Evolutionary conservation across 345 rosid species (phyloP).

Genomic region (Punica granatum): DNA sequence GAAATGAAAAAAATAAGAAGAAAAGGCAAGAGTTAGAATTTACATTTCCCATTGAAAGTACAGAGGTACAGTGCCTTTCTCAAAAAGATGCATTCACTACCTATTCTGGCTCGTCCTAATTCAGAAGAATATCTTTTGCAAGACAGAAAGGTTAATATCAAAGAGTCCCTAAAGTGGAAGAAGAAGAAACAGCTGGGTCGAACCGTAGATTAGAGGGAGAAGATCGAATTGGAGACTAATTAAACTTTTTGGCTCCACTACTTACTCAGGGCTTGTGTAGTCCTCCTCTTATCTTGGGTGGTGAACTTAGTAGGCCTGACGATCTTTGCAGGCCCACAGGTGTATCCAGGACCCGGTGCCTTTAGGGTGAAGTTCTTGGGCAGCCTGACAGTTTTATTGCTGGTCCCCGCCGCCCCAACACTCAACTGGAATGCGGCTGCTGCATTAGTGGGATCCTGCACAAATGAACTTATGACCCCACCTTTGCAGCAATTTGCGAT

Average conservation of each 20-base stretch:
- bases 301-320: conserved; percentile 48
- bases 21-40: background rate
- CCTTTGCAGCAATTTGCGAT: conserved; percentile 84
- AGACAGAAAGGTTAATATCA: background rate
- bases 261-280: conserved; percentile 83
- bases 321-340: conserved; percentile 57
- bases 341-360: conserved; percentile 87
- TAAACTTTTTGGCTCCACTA: background rate
- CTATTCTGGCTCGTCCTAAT: background rate
- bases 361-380: conserved; percentile 69
- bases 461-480: conserved; percentile 69
- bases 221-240: background rate
- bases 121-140: background rate
- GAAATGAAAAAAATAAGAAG: conserved; percentile 2
- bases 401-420: conserved; percentile 75
- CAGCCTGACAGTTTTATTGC: conserved; percentile 55
- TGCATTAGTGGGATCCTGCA: conserved; percentile 67
- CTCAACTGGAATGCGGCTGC: conserved; percentile 66
- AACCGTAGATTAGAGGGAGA: background rate
- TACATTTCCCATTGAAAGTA: background rate
- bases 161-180: background rate
- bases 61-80: background rate
- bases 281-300: conserved; percentile 55
- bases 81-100: background rate
- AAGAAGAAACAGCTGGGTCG: background rate